Base-by-base conservation (phyloP, 768 basidiomycete genomes). In the Tricholomella constricta region DNA sequence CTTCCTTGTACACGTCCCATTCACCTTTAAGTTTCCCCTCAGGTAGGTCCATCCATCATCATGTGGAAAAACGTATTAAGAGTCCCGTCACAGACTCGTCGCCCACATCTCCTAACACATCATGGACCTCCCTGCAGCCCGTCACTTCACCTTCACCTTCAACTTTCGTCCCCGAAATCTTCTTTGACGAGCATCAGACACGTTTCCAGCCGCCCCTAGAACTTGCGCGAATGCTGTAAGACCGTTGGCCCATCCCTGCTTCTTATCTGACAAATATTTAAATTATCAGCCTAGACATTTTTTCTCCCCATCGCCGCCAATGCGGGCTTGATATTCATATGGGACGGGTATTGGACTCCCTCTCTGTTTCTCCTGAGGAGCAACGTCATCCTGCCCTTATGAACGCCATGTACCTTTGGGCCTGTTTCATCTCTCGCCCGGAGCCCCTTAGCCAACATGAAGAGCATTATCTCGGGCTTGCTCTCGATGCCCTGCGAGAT, bases 321-420 rank as follows among this genome's bases (percentile, higher is more conserved):
- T 85, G 82, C 59, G 85, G 88, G 41, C 72, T 91, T 7, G 86
- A 84, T 49, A 71, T 89, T 49, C 79, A 90, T 66, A 82, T 85
- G 65, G 83, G 80, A 15, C 79, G 79, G 41, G 72, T 92, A 42
- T 74, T 84, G 27, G 84, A 86, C 43, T 83, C 83, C 29, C 71
- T 91, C 36, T 72, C 69, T 38, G 72, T 76, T 5, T 79, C 85
- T 14, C 48, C 65, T 4, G 59, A 78, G 42, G 83, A 88, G 52
- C 88, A 87, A 50, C 83, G 83, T 17, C 90, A 92, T 62, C 85
- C 90, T 8, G 82, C 79, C 48, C 78, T 93, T 12, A 82, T 91
- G 77, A 89, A 91, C 63, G 79, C 89, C 55, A 85, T 91, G 62
- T 92, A 85, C 65, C 80, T 91, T 6, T 91, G 89, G 86, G 86